Conservation (phyloP, 257 asterid genomes). For the Jaltomata sinuosa region DNA sequence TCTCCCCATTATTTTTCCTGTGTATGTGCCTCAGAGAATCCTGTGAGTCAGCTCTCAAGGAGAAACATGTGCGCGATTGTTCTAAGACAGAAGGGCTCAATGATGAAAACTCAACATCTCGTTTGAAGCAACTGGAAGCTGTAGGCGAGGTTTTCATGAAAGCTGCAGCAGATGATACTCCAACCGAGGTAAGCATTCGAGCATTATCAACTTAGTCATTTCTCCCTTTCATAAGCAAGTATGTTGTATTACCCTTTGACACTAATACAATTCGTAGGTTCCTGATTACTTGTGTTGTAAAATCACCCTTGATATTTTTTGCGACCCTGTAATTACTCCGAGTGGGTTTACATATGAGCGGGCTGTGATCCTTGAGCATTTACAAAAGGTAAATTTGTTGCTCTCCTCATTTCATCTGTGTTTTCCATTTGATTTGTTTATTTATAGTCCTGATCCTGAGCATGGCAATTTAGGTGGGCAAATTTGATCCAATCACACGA, state of each 20-base stretch:
- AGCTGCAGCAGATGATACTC: constrained; percentile 70
- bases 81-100: constrained; percentile 34
- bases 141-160: constrained; percentile 40
- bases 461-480: constrained; percentile 53
- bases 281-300: constrained; percentile 90
- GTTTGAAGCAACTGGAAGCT: constrained; percentile 43
- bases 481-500: constrained; percentile 83
- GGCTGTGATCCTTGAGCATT: constrained; percentile 71
- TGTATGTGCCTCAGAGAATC: constrained; percentile 41
- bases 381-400: constrained; percentile 45
- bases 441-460: constrained; percentile 4
- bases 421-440: background rate
- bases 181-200: constrained; percentile 47
- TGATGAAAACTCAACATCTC: constrained; percentile 24
- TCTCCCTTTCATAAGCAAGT: background rate
- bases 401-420: background rate
- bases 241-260: constrained; percentile 3
- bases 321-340: constrained; percentile 94
- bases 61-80: constrained; percentile 34
- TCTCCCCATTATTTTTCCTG: background rate
- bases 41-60: constrained; percentile 65
- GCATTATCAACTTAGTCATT: background rate
- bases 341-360: constrained; percentile 95
- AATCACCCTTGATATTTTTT: constrained; percentile 67
- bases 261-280: constrained; percentile 40